Evolutionary conservation across 2,329 filamentous ascomycete species (phyloP).

Genomic region (Colletotrichum costaricense): DNA sequence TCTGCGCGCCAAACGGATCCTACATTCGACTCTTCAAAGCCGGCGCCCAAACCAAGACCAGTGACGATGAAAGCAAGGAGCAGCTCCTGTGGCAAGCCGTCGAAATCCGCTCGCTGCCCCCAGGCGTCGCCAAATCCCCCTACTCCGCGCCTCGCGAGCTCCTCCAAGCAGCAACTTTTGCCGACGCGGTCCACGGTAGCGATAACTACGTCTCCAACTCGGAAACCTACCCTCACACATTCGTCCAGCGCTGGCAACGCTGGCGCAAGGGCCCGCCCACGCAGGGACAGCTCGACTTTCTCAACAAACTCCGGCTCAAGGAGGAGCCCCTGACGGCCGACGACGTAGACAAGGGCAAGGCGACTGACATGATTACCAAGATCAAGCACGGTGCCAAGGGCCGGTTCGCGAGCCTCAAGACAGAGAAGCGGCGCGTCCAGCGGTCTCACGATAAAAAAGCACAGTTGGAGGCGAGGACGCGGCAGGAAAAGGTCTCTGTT

Average conservation of each 20-base stretch:
- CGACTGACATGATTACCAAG: slow-evolving; percentile 92
- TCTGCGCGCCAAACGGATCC: slow-evolving; percentile 74
- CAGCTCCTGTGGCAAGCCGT: slow-evolving; percentile 53
- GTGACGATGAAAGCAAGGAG: not conserved
- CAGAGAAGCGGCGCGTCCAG: slow-evolving; percentile 61
- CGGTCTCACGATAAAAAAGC: slow-evolving; percentile 50
- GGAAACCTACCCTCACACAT: slow-evolving; percentile 72
- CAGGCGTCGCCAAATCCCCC: slow-evolving; percentile 61
- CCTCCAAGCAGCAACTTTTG: slow-evolving; percentile 72
- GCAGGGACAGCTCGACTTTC: slow-evolving; percentile 72
- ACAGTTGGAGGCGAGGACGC: slow-evolving; percentile 50
- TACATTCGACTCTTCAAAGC: slow-evolving; percentile 64
- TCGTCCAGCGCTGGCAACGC: slow-evolving; percentile 72
- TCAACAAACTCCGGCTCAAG: slow-evolving; percentile 73
- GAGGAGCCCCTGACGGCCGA: slow-evolving; percentile 63
- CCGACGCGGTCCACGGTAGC: slow-evolving; percentile 83
- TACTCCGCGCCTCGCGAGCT: slow-evolving; percentile 78
- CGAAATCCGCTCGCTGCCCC: slow-evolving; percentile 60
- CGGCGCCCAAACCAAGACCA: slow-evolving; percentile 31
- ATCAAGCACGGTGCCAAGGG: slow-evolving; percentile 83
- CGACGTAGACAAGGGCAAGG: slow-evolving; percentile 81
- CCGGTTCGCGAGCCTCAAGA: slow-evolving; percentile 66
- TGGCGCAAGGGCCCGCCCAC: slow-evolving; percentile 80
- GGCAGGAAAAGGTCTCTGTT: slow-evolving; percentile 65
- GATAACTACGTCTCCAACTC: slow-evolving; percentile 80